Evolutionary conservation across 306 rosid species (phyloP), one percentile per base, ranked within the genome.

Genomic region (Vigna nakashimae): DNA sequence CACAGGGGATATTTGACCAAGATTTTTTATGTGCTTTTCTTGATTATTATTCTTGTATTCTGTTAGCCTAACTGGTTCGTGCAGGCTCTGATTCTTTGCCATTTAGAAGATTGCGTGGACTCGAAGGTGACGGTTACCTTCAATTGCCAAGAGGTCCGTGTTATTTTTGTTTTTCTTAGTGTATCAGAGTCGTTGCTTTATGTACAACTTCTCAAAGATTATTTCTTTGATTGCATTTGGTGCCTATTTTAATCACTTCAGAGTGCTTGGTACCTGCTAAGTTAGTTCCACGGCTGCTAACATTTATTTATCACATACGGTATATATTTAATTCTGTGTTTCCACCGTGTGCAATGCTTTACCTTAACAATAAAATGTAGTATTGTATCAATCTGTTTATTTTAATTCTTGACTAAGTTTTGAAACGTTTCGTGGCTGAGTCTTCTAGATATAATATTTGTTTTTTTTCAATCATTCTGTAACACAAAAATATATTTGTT

Each of bases 111-210:
- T 74, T 80, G 70, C 86, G 80, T 60, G 80, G 87, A 74, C 62
- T 80, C 34, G 81, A 82, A 45, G 50, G 75, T 67, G 85, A 86
- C 75, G 80, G 84, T 74, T 43, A 88, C 82, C 88, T 82, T 83
- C 86, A 82, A 49, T 80, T 92, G 52, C 91, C 96, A 6, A 60
- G 86, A 87, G 98, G 98, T 94, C 73, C 24, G 80, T 80, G n/a
- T 65, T 56, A 59, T 71, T 83, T 59, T 50, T 14, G 13, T 79
- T 45, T 74, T 70, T 17, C 38, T 46, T 75, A 38, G 59, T 30
- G 18, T 62, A 17, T 13, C 40, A n/a, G 52, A 48, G 56, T 73
- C 57, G 11, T 73, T 52, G 20, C 79, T 59, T 51, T 65, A 53
- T 40, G 56, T 69, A 24, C 64, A 74, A 17, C 36, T 46, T 56